Conservation (phyloP, 331 rosid species). For the Quercus tomentella region DNA sequence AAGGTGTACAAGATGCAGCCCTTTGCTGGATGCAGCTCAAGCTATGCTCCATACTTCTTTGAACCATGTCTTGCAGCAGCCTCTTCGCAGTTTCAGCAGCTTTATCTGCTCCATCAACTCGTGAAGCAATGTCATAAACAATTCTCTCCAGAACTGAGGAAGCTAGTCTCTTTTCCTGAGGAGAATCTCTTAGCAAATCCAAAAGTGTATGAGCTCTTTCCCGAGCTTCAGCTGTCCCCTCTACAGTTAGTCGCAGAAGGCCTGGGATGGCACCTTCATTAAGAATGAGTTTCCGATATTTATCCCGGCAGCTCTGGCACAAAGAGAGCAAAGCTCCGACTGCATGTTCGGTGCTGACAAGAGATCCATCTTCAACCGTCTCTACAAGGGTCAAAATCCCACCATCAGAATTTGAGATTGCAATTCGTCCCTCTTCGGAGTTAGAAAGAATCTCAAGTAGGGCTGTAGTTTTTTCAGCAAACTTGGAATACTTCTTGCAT, state of each 20-base stretch:
- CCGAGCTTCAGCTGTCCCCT: constrained; percentile 73
- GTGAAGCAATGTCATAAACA: constrained; percentile 67
- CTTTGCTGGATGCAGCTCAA: constrained; percentile 52
- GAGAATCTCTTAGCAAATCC: constrained; percentile 82
- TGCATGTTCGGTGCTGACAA: constrained; percentile 73
- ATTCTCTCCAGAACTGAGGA: constrained; percentile 69
- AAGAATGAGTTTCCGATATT: constrained; percentile 73
- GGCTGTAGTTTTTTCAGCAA: constrained; percentile 80
- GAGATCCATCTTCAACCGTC: constrained; percentile 91
- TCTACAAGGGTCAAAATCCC: constrained; percentile 80
- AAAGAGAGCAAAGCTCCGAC: constrained; percentile 65
- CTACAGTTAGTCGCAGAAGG: constrained; percentile 69
- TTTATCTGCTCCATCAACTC: constrained; percentile 75
- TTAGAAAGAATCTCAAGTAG: constrained; percentile 72
- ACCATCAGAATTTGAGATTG: constrained; percentile 55
- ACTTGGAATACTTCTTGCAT: constrained; percentile 81
- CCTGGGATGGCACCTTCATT: constrained; percentile 92
- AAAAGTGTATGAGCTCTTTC: constrained; percentile 65
- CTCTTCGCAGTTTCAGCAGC: constrained; percentile 76
- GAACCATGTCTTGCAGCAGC: constrained; percentile 77
- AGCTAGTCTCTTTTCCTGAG: constrained; percentile 56
- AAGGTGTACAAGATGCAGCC: constrained; percentile 49
- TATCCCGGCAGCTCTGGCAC: constrained; percentile 71
- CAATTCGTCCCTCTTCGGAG: constrained; percentile 63
- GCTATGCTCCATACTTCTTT: constrained; percentile 69